Conservation (phyloP, 1,284 basidiomycete species). For the Meira miltonrushii region DNA sequence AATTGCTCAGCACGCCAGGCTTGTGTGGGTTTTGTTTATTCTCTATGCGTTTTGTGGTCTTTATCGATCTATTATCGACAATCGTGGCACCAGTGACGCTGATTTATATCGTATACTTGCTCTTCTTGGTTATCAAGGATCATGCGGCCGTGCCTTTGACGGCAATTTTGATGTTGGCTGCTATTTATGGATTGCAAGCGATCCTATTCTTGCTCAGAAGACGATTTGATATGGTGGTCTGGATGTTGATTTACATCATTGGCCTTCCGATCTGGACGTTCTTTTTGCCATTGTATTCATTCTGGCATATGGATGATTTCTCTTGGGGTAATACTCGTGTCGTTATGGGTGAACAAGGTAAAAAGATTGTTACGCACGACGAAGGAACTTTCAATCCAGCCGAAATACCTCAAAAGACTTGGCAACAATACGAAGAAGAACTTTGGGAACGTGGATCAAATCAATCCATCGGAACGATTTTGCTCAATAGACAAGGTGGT, state of each 20-base stretch:
- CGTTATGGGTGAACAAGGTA: constrained; percentile 87
- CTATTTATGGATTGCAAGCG: constrained; percentile 70
- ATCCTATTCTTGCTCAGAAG: constrained; percentile 52
- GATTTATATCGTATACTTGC: constrained; percentile 62
- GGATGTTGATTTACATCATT: constrained; percentile 57
- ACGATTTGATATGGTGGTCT: constrained; percentile 51
- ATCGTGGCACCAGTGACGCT: constrained; percentile 86
- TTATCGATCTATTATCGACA: constrained; percentile 77
- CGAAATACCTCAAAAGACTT: constrained; percentile 86
- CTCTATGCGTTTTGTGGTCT: constrained; percentile 97
- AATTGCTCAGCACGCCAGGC: constrained; percentile 83
- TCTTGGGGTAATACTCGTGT: constrained; percentile 86
- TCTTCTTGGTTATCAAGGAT: constrained; percentile 40
- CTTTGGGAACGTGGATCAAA: constrained; percentile 55
- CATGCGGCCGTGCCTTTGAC: constrained; percentile 53
- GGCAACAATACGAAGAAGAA: constrained; percentile 93
- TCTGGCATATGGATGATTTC: constrained; percentile 99
- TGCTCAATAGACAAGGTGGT: constrained; percentile 32
- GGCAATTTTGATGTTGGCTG: constrained; percentile 84
- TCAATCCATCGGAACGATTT: constrained; percentile 32
- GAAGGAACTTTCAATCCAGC: constrained; percentile 93
- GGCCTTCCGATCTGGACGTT: constrained; percentile 90
- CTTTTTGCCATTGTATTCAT: constrained; percentile 88
- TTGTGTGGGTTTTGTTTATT: constrained; percentile 86
- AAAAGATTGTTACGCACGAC: constrained; percentile 78